Conservation (phyloP, 306 rosid species). For the Macrotyloma uniflorum region DNA sequence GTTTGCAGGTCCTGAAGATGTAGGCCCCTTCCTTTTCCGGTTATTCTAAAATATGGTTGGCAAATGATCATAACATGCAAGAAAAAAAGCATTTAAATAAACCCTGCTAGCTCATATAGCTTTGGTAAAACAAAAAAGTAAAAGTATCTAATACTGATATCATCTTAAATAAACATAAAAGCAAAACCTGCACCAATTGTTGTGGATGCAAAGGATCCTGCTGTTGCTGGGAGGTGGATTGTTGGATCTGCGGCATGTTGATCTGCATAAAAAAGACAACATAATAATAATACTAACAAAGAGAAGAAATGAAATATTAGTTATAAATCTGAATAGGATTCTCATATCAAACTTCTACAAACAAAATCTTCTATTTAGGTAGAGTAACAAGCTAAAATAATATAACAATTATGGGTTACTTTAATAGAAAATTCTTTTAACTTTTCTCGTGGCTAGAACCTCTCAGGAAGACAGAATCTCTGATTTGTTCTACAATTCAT, state of each 20-base stretch:
- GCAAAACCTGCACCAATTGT: constrained; percentile 74
- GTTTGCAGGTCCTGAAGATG: constrained; percentile 96
- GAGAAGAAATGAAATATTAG: background rate
- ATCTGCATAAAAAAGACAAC: constrained; percentile 56
- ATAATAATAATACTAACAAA: constrained; percentile 25
- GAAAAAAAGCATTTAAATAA: background rate
- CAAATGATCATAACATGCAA: constrained; percentile 38
- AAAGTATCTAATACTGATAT: constrained; percentile 1
- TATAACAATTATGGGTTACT: background rate
- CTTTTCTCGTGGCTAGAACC: background rate
- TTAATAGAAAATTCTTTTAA: background rate
- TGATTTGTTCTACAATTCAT: background rate
- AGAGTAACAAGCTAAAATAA: background rate
- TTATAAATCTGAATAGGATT: background rate
- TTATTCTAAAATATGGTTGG: constrained; percentile 53
- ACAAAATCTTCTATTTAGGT: background rate
- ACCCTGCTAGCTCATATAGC: constrained; percentile 6
- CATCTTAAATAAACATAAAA: constrained; percentile 33
- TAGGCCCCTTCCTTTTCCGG: constrained; percentile 90
- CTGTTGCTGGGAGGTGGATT: constrained; percentile 81
- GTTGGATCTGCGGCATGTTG: constrained; percentile 80
- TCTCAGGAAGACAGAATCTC: background rate
- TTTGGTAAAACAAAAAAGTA: constrained; percentile 30
- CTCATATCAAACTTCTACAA: background rate
- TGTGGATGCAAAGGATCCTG: constrained; percentile 87